Evolutionary conservation across 2,329 filamentous ascomycete species (phyloP), one percentile per base, ranked within the genome.

Genomic region (Raffaelea deltoideospora): DNA sequence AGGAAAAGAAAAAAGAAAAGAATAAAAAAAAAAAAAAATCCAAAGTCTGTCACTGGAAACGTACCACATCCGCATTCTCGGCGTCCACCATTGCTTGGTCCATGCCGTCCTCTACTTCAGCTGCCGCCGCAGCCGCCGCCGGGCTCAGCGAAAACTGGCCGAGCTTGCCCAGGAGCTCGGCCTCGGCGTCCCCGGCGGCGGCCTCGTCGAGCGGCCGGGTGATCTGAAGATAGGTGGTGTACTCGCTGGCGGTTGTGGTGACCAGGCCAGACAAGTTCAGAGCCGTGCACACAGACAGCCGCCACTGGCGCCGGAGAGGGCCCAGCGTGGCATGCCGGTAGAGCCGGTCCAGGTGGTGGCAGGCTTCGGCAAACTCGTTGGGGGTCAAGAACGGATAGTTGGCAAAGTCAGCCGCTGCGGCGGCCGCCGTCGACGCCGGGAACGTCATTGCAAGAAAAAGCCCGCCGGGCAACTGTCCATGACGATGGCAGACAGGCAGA

Each of bases 321-420:
- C 72, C 76, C 3, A 76, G 58, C 24, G 59, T 72, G 37, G 67
- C 72, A 50, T 63, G 67, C 39, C 67, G 63, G 52, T 78, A 79
- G 42, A 54, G 63, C 27, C 65, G 60, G 43, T 78, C 73, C 18
- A 79, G 61, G 37, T 69, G 60, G 46, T 77, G 69, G 53, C 79
- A 83, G 37, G 66, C 70, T 48, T 73, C 65, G 37, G 69, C 56
- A 44, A 84, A 84, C 49, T 83, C 77, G 29, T 72, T 64, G 10
- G 57, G 48, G 10, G 57, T 67, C 21, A 84, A 63, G 40, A 67
- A 70, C 7, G 79, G 79, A 49, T 77, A 84, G 35, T 63, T 57
- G 40, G 54, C 47, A 48, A 72, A 66, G 11, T 59, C 59, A 13
- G 53, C 51, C 15, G 7, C 23, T 8, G 23, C 8, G n/a, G 28